Conservation (phyloP, 768 basidiomycete genomes). For the Heimioporus sp. region DNA sequence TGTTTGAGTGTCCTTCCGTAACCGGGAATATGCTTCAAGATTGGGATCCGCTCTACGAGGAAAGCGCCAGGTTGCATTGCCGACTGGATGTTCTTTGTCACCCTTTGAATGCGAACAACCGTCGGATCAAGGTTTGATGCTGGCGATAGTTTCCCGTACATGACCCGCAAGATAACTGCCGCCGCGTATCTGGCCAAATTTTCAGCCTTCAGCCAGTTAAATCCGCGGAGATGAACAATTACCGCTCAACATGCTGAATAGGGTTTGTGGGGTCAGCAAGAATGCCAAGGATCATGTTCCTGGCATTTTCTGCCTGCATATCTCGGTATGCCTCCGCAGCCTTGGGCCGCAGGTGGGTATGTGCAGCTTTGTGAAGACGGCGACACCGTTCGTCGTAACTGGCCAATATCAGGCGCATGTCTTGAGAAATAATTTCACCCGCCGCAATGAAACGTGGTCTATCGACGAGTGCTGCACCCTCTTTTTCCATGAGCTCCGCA, state of each 20-base stretch:
- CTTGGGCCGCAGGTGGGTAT: slow-evolving; percentile 52
- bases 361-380: slow-evolving; percentile 52
- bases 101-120: slow-evolving; percentile 16
- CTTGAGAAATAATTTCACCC: slow-evolving; percentile 51
- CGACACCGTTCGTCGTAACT: slow-evolving; percentile 50
- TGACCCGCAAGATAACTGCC: slow-evolving; percentile 20
- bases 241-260: slow-evolving; percentile 13
- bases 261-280: slow-evolving; percentile 13
- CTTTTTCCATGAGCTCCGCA: slow-evolving; percentile 59
- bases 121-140: slow-evolving; percentile 14
- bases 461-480: slow-evolving; percentile 49
- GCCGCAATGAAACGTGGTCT: slow-evolving; percentile 50
- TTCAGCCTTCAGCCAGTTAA: not conserved
- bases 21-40: slow-evolving; percentile 47
- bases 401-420: slow-evolving; percentile 50
- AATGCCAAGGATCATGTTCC: slow-evolving; percentile 16
- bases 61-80: slow-evolving; percentile 45
- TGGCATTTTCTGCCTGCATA: slow-evolving; percentile 37
- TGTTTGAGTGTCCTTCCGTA: slow-evolving; percentile 35
- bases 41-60: slow-evolving; percentile 50
- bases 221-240: not conserved
- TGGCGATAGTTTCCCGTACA: slow-evolving; percentile 27
- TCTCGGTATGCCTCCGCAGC: slow-evolving; percentile 43
- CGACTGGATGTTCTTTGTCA: slow-evolving; percentile 19
- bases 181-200: slow-evolving; percentile 18